These are phyloP conservation scores for Phytophthora aleatoria DNA, from an alignment of 352 stramenopile genomes.

Conservation along the genomic window DNA sequence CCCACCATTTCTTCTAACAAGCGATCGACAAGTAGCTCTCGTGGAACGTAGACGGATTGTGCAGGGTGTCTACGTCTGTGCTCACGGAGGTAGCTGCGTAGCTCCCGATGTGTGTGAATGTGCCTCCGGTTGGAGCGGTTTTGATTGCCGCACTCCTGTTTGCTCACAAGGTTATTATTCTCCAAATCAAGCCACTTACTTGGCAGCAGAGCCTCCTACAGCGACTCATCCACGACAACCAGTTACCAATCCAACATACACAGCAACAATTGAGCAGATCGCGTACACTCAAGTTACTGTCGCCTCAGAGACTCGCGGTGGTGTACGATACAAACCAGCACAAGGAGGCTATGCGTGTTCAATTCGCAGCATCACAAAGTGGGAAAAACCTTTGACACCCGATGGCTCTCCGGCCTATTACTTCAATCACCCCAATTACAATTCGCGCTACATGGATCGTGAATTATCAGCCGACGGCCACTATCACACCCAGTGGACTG, in stretches of 20 bases:
- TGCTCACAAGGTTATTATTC: slow-evolving; percentile 95
- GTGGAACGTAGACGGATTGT: slow-evolving; percentile 85
- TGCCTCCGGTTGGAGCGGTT: slow-evolving; percentile 92
- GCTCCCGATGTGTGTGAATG: slow-evolving; percentile 93
- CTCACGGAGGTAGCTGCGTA: slow-evolving; percentile 93
- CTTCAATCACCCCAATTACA: slow-evolving; percentile 96
- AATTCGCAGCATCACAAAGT: slow-evolving; percentile 92
- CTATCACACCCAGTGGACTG: slow-evolving; percentile 88
- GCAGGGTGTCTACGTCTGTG: slow-evolving; percentile 95
- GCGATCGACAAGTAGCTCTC: slow-evolving; percentile 91
- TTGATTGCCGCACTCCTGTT: slow-evolving; percentile 96
- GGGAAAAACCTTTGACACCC: slow-evolving; percentile 87
- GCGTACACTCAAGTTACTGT: slow-evolving; percentile 53
- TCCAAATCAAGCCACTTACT: slow-evolving; percentile 71
- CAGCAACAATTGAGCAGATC: slow-evolving; percentile 56
- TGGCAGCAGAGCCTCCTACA: slow-evolving; percentile 67
- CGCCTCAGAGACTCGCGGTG: slow-evolving; percentile 38
- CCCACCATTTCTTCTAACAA: slow-evolving; percentile 60
- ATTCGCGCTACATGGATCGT: slow-evolving; percentile 95
- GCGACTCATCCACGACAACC: slow-evolving; percentile 55
- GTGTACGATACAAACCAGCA: slow-evolving; percentile 58
- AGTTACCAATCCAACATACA: slow-evolving; percentile 70
- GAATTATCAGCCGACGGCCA: slow-evolving; percentile 75
- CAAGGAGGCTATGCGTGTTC: slow-evolving; percentile 96
- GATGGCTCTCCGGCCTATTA: slow-evolving; percentile 73